Percentiles rank a stretch among this genome's conserved stretches.
Evolutionary conservation across 176 grass and related monocot species (phyloP).

Genomic region (Bothriochloa decipiens): DNA sequence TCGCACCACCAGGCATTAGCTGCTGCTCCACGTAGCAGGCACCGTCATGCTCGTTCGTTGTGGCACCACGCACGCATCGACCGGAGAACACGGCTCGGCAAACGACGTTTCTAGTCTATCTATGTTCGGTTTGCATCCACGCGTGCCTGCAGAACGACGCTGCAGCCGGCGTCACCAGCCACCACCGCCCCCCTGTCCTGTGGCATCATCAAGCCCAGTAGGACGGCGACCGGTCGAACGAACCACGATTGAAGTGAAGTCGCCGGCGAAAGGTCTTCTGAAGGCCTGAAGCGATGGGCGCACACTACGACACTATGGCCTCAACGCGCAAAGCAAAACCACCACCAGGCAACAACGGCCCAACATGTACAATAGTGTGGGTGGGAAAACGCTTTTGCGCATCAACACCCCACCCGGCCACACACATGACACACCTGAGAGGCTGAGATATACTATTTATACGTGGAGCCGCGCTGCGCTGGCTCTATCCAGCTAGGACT

Average conservation of each 20-base stretch:
- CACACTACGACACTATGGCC: background rate
- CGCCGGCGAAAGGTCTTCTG: background rate
- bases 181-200: no score
- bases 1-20: slow-evolving; percentile 3
- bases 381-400: background rate
- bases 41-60: background rate
- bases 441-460: background rate
- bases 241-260: background rate
- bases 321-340: slow-evolving; percentile 29
- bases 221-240: slow-evolving; percentile 4
- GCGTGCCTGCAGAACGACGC: background rate
- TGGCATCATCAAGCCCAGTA: no score
- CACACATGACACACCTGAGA: slow-evolving; percentile 28
- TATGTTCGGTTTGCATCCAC: background rate
- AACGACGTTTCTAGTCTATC: background rate
- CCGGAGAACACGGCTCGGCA: background rate
- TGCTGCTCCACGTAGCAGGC: no score
- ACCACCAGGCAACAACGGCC: background rate
- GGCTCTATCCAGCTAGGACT: slow-evolving; percentile 53
- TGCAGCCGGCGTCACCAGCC: background rate
- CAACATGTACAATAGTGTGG: background rate
- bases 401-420: background rate
- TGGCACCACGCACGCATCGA: background rate
- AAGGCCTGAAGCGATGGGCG: no score
- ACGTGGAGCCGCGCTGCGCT: background rate